Evolutionary conservation across 805 yeast species (phyloP), one percentile per base, ranked within the genome.

Genomic region (Saccharomycopsis sp.): DNA sequence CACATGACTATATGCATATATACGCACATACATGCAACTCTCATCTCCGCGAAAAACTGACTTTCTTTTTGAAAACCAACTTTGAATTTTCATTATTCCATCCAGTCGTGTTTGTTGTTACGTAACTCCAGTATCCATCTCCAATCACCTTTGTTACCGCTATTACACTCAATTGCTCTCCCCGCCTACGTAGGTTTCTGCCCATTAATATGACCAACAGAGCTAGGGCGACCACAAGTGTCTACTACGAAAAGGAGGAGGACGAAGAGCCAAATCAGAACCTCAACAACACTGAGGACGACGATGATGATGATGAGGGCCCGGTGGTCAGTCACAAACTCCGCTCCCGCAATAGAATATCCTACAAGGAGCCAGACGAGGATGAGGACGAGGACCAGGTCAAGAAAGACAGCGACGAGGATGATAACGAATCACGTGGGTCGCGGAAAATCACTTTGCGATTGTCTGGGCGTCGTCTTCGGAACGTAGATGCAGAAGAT

Each of bases 301-400:
- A 54, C 15, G 60, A 56, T n/a, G 60, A 24, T 19, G 62, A 55
- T 14, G 57, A 58, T 35, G 56, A 55, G 19, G 44, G 7, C 3
- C 20, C 44, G 24, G 58, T 35, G 7, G 47, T 22, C 19, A 47
- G 23, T 3, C 61, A 58, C 24, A 52, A 54, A 15, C 49, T 61
- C 17, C 55, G 60, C 12, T 52, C 60, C 2, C 41, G 58, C 17
- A 44, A 24, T 15, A 42, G 47, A 19, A 54, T 59, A 12, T 57
- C 60, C 1, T 60, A 58, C 34, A 55, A 56, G 52, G 63, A 58
- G 20, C 52, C 54, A 3, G 61, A 58, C 34, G 65, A 63, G 17
- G 62, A 59, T 19, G 61, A 58, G 2, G 58, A 58, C 8, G 52
- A 42, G 23, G 52, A 59, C 17, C 59, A 58, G 2, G 58, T 56